A percentile compares a stretch with the other conserved stretches of the same genome.
Evolutionary conservation across 257 asterid genomes (phyloP).

Genomic region (Buddleja alternifolia): DNA sequence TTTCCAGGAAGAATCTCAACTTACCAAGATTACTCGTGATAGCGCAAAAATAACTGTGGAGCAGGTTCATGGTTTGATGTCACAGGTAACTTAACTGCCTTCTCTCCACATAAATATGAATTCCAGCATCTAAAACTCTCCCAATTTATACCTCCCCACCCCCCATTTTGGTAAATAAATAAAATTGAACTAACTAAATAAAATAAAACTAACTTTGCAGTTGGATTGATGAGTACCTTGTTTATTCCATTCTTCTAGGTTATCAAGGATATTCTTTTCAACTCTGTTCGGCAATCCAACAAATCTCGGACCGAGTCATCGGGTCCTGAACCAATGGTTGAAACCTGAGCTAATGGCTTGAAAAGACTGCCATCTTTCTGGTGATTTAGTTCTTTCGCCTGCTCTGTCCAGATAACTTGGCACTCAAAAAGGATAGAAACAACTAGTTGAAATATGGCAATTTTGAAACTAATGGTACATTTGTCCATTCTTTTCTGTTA

Average conservation of each 20-base stretch:
- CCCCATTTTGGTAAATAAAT: no score
- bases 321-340: conserved; percentile 91
- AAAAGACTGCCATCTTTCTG: neutral
- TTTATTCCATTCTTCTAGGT: conserved; percentile 50
- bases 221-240: neutral
- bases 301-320: conserved; percentile 58
- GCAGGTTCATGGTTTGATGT: conserved; percentile 99
- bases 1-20: conserved; percentile 93
- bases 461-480: neutral
- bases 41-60: conserved; percentile 95
- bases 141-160: no score
- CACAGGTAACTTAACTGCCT: conserved; percentile 65
- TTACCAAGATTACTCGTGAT: conserved; percentile 90
- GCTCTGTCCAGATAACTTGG: neutral
- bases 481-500: neutral
- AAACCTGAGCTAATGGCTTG: conserved; percentile 47
- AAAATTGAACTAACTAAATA: no score
- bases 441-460: conserved; percentile 5
- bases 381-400: neutral
- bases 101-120: neutral
- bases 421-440: neutral
- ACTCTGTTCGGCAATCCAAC: conserved; percentile 74
- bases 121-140: neutral
- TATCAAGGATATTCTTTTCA: conserved; percentile 91
- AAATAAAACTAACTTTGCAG: neutral